Evolutionary conservation across 331 rosid genomes (phyloP), one percentile per base, ranked within the genome.

Genomic region (Saraca asoca): DNA sequence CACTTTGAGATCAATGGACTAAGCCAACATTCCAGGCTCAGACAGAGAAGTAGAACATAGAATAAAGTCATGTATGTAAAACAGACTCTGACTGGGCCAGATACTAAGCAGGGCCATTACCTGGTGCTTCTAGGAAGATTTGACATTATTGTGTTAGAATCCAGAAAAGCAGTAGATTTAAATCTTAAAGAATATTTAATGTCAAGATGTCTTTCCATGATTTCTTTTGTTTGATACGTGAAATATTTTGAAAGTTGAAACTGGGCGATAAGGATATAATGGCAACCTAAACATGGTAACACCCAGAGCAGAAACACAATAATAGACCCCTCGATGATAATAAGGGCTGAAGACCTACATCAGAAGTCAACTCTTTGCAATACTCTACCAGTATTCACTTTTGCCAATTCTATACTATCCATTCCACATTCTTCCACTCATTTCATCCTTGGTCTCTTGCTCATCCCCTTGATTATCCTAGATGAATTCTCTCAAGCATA

Each of bases 1-100:
- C 64, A 24, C 46, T 31, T 69, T 49, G 18, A 66, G 53, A 59
- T 72, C 50, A 53, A 51, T 61, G 52, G 24, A n/a, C 24, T 12
- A 33, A 56, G 51, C n/a, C 35, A 39, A 18, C 56, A 43, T 50
- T 34, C 13, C 12, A 45, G 59, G 44, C 51, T 20, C 45, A 63
- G 44, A 56, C 16, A 66, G 54, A 66, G 19, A 49, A n/a, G 39
- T 29, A 15, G 42, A 13, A 52, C 69, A 46, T 11, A 63, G 44
- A 18, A 19, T 9, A 20, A 51, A 18, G 0, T 3, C 57, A 51
- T 18, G 10, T 0, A 19, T 6, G 12, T 18, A 14, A 0, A 51
- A 18, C 20, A 42, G 12, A 19, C 12, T 13, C 18, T 12, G 19
- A 59, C 24, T 16, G 9, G 49, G 16, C 34, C 64, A 17, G 17